Base-by-base conservation (phyloP, 2,329 filamentous ascomycete species). In the Cadophora sp. region DNA sequence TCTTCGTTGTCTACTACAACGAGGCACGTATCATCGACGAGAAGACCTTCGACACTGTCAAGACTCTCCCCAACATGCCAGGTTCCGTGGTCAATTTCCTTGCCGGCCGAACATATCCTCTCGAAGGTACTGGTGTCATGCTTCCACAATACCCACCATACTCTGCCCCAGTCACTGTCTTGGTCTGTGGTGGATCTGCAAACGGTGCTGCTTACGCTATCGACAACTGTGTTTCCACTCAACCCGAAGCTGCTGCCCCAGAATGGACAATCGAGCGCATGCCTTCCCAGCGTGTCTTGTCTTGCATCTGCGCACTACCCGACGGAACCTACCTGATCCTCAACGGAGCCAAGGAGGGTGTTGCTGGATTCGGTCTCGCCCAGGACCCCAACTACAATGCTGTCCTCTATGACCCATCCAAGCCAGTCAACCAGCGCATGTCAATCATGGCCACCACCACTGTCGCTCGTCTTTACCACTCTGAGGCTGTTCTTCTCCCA, bases 1-100 rank as follows among this genome's bases (percentile, higher is more conserved):
- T 91, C 75, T 87, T 90, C 69, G 84, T 89, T 33, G 82, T 82
- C 6, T 90, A 90, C 77, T 91, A 87, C 78, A 90, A 91, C 75
- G 86, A 91, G 75, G 89, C 87, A 4, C 84, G 87, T 18, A 87
- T 91, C 68, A 78, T 91, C 33, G 83, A 90, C 66, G 85, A 88
- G 74, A 78, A 76, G 4, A 87, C 84, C 51, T 85, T 91, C 68
- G 81, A 81, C 22, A 89, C 88, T 0, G 80, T 83, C 63, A 83
- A 81, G 73, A 80, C 80, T 1, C 79, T 91, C 11, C 88, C 89
- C 3, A 85, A 88, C 72, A 87, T 89, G 59, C 87, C 89, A 1
- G 87, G 84, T 1, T 81, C 86, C 1, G 87, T 90, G 73, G 86
- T 86, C 70, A 84, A 89, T 70, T 81, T 83, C 16, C 75, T 81